phyloP scores from a whole-genome alignment of 352 stramenopile genomes.

The Globisporangium yorkense region DNA sequence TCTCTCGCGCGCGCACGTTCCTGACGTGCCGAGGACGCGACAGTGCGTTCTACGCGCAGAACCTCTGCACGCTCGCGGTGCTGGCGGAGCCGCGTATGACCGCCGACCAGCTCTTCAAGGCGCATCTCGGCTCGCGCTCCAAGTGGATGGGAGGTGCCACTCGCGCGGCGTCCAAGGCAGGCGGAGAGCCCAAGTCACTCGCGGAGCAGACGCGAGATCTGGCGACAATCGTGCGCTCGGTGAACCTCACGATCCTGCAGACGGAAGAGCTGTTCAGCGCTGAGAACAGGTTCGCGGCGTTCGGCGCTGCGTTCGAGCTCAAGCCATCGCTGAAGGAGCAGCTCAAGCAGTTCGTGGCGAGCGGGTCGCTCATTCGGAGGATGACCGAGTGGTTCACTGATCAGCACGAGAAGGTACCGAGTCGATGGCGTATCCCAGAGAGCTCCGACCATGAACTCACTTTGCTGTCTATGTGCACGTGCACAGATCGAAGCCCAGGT shows the following conservation, averaged over 20 bases:
- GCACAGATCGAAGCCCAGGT: slow-evolving; percentile 36
- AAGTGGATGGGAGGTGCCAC: slow-evolving; percentile 34
- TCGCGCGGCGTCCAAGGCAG: slow-evolving; percentile 1
- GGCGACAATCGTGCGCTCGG: slow-evolving; percentile 50
- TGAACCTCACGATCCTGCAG: slow-evolving; percentile 50
- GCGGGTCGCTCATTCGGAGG: slow-evolving; percentile 21
- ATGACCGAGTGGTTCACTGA: slow-evolving; percentile 30
- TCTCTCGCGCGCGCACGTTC: slow-evolving; percentile 35
- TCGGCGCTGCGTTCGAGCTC: slow-evolving; percentile 22
- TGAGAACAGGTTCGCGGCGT: slow-evolving; percentile 10
- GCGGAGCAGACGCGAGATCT: slow-evolving; percentile 27
- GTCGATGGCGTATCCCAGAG: not conserved
- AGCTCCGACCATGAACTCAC: not conserved
- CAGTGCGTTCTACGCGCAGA: slow-evolving; percentile 58
- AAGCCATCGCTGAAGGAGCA: slow-evolving; percentile 18
- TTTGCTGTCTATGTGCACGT: not conserved
- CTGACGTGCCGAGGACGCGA: slow-evolving; percentile 47
- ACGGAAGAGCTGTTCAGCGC: slow-evolving; percentile 52
- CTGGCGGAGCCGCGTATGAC: slow-evolving; percentile 23
- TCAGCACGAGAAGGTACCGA: slow-evolving; percentile 32
- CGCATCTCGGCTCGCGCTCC: slow-evolving; percentile 44
- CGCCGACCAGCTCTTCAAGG: slow-evolving; percentile 28
- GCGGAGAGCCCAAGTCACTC: slow-evolving; percentile 9
- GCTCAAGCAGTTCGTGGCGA: slow-evolving; percentile 26
- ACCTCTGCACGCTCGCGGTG: slow-evolving; percentile 43